Conservation (phyloP, 1,284 basidiomycete genomes). For the Microbotryum silenes-acaulis region DNA sequence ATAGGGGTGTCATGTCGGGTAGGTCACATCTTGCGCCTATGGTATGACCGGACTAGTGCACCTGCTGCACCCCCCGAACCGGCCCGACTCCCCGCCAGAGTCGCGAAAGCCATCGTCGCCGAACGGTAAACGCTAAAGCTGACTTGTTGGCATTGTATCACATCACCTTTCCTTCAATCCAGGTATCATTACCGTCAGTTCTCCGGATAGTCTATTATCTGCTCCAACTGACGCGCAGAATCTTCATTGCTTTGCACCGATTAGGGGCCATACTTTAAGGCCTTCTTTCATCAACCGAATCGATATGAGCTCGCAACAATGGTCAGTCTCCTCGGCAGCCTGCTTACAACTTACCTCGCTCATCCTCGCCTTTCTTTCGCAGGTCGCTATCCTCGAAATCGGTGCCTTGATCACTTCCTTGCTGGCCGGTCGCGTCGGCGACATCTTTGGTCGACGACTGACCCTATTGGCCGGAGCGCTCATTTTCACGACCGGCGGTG, state of each 20-base stretch:
- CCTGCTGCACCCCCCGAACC: not conserved
- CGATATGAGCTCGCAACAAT: conserved; percentile 60
- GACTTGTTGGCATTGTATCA: not conserved
- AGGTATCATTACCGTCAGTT: not conserved
- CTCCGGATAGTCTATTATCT: not conserved
- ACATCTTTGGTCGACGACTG: conserved; percentile 75
- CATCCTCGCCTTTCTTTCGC: too few relatives aligned
- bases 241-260: not conserved
- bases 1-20: conserved; percentile 53
- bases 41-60: not conserved
- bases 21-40: too few relatives aligned
- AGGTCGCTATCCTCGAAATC: conserved; percentile 53
- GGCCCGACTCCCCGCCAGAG: conserved; percentile 51
- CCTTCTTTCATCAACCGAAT: conserved; percentile 63
- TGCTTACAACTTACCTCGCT: not conserved
- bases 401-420: conserved; percentile 88
- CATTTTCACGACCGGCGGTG: conserved; percentile 80
- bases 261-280: conserved; percentile 31
- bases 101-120: conserved; percentile 58
- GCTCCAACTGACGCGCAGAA: not conserved
- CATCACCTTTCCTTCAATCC: conserved; percentile 25
- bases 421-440: conserved; percentile 78
- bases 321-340: conserved; percentile 62
- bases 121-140: conserved; percentile 70
- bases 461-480: conserved; percentile 81